Evolutionary conservation across 1,139 yeast genomes (phyloP).

Genomic region (Hansenula anomala): DNA sequence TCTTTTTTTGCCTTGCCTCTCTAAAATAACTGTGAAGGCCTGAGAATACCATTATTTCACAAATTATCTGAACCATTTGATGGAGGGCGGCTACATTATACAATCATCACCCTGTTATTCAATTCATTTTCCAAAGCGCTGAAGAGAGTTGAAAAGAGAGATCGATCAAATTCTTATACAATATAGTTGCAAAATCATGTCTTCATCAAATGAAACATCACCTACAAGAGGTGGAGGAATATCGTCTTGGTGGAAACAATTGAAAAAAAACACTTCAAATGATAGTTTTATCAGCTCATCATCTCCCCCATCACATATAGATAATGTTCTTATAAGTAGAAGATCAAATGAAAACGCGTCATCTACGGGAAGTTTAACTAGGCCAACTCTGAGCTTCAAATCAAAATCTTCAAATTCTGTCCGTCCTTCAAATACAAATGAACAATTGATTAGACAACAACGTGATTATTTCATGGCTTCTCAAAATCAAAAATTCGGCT

Average conservation of each 20-base stretch:
- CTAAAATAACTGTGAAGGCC: too few species aligned
- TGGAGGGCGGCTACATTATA: too few species aligned
- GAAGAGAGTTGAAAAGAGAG: too few species aligned
- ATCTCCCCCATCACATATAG: constrained; percentile 7
- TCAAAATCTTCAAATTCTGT: constrained; percentile 47
- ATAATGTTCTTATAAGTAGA: constrained; percentile 11
- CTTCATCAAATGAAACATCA: constrained; percentile 19
- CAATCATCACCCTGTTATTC: too few species aligned
- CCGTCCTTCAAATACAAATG: constrained; percentile 27
- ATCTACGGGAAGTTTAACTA: constrained; percentile 9
- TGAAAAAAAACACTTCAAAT: constrained; percentile 17
- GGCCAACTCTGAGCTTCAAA: constrained; percentile 47
- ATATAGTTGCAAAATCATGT: too few species aligned
- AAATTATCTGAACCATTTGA: too few species aligned
- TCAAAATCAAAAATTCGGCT: constrained; percentile 25
- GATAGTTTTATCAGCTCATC: constrained; percentile 12
- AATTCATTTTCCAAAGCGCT: too few species aligned
- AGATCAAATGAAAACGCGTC: neutral
- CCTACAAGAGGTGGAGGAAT: constrained; percentile 20
- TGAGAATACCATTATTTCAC: too few species aligned
- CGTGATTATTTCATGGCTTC: constrained; percentile 46
- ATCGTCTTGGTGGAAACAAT: constrained; percentile 21
- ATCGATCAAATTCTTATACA: too few species aligned
- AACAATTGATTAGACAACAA: constrained; percentile 40
- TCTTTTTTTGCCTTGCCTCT: too few species aligned